Evolutionary conservation across 768 basidiomycete genomes (phyloP).

Genomic region (Boletus rubescentipes): DNA sequence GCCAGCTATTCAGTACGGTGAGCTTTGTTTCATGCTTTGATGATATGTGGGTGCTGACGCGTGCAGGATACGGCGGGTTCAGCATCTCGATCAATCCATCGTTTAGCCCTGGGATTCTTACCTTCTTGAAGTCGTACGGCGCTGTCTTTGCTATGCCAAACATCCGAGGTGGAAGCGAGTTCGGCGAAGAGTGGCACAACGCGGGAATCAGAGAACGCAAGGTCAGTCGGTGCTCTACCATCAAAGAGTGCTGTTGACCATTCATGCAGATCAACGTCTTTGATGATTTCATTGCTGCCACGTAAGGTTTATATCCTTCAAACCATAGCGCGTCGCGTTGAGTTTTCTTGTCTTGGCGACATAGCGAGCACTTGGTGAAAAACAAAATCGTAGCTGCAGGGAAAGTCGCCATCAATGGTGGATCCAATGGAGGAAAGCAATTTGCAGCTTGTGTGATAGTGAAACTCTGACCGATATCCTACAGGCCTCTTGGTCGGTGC

Average conservation of each 20-base stretch:
- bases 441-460: neutral
- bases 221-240: constrained; percentile 35
- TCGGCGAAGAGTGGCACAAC: constrained; percentile 83
- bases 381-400: constrained; percentile 66
- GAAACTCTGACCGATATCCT: neutral
- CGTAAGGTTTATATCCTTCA: constrained; percentile 43
- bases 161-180: constrained; percentile 72
- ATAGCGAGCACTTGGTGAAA: constrained; percentile 68
- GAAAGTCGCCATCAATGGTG: constrained; percentile 77
- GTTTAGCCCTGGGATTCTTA: constrained; percentile 70
- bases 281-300: constrained; percentile 80
- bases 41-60: neutral
- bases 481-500: constrained; percentile 79
- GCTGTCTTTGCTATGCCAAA: constrained; percentile 60
- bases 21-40: constrained; percentile 3
- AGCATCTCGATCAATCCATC: constrained; percentile 67
- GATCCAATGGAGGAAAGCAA: constrained; percentile 72
- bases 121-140: constrained; percentile 70
- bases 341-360: constrained; percentile 1
- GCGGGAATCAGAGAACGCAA: constrained; percentile 71
- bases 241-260: constrained; percentile 3
- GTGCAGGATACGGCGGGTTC: constrained; percentile 79
- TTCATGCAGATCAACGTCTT: constrained; percentile 62
- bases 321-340: neutral
- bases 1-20: constrained; percentile 76